phyloP scores from a whole-genome alignment of 768 basidiomycete genomes.

The Leccinum truebloodii region DNA sequence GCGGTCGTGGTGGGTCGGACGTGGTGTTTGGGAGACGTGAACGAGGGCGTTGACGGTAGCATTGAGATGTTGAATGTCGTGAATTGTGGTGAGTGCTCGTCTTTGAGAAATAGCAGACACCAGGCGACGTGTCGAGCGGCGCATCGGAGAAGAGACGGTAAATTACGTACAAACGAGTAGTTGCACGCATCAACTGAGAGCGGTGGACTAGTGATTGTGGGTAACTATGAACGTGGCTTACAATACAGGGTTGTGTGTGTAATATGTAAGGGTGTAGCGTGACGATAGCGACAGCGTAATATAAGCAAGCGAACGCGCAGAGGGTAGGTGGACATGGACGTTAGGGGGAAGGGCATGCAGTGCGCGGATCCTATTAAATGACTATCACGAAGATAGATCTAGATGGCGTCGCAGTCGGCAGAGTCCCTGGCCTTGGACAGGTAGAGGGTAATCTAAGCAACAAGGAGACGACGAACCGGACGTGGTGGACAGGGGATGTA shows the following conservation, averaged over 20 bases:
- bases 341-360: too few relatives aligned
- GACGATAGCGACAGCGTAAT: slow-evolving; percentile 18
- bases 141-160: background rate
- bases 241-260: slow-evolving; percentile 19
- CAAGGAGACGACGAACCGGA: background rate
- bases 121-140: background rate
- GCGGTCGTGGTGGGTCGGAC: slow-evolving; percentile 7
- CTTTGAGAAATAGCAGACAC: background rate
- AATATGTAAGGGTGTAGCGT: background rate
- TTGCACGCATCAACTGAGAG: slow-evolving; percentile 14
- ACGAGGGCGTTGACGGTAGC: slow-evolving; percentile 58
- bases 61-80: slow-evolving; percentile 30
- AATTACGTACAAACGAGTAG: background rate
- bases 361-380: slow-evolving; percentile 15
- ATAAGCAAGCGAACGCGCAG: slow-evolving; percentile 14
- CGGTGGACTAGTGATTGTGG: slow-evolving; percentile 22
- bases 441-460: background rate
- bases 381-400: slow-evolving; percentile 17
- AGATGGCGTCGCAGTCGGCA: slow-evolving; percentile 1
- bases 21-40: slow-evolving; percentile 15
- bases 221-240: slow-evolving; percentile 25
- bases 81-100: background rate
- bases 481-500: background rate
- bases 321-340: background rate
- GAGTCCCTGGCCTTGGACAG: background rate